Base-by-base conservation (phyloP, 139 green algal genomes). In the Micractinium conductrix region DNA sequence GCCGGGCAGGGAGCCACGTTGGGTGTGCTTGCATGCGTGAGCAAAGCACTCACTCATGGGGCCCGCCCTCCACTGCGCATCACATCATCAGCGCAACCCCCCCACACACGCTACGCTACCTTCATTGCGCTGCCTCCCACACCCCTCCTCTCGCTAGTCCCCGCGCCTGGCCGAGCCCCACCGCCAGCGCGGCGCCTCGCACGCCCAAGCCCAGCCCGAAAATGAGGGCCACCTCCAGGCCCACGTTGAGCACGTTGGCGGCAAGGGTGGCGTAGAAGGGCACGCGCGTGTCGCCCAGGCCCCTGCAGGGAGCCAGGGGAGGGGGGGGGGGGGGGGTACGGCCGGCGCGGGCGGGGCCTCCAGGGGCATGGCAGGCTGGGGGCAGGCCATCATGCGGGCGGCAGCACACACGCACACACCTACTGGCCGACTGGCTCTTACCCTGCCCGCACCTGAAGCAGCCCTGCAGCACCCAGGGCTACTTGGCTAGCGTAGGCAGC, bases 151-250 rank as follows among this genome's bases (percentile, higher is more conserved):
- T 4, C 5, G 24, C 53, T 21, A 19, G 53, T 21, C 53, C 53
- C 5, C 72, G n/a, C 19, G 91, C 89, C 90, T 96, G 87, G 7
- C 89, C 84, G 33, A 87, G n/a, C 14, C 93, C 87, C 6, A 94
- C 96, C 26, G 92, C 93, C 21, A 83, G 71, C 26, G 95, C 95
- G 7, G 94, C 93, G n/a, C 94, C 94, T 10, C 37, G 43, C 1
- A 94, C 90, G 33, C 95, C 95, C 89, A 87, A 90, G 24, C 81
- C 50, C 4, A 88, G 70, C 28, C 44, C 69, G 70, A 96, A 97
- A 30, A 98, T 94, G 71, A 97, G 79, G 24, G 95, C 19, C 4
- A 86, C 90, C 78, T 92, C 93, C 44, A 94, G 84, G 21, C 74
- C 73, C 19, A 93, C 33, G 78, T 91, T 92, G 58, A 89, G 14